Percentiles rank a stretch among this genome's conserved stretches.
phyloP scores from a whole-genome alignment of 2,329 filamentous ascomycete genomes.

The Chrysoporthe deuterocubensis region DNA sequence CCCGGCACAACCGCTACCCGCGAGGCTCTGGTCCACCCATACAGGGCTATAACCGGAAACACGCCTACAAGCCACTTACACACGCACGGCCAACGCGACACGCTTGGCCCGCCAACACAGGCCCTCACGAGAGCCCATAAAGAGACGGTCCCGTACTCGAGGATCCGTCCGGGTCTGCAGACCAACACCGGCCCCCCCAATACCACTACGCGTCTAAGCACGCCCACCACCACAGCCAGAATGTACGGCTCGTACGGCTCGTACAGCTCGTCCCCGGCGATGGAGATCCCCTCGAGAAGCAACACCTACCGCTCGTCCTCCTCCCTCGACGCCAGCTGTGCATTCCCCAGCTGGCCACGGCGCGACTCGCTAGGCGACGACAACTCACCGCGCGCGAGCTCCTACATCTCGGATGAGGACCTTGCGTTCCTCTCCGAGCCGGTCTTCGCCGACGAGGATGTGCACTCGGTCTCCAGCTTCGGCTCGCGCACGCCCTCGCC shows the following conservation, averaged over 20 bases:
- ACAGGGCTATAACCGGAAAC: constrained; percentile 9
- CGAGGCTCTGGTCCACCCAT: constrained; percentile 6
- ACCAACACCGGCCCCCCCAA: background rate
- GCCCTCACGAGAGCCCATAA: background rate
- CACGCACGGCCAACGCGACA: constrained; percentile 18
- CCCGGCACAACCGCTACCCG: constrained; percentile 9
- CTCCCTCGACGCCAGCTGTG: constrained; percentile 52
- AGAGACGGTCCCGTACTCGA: constrained; percentile 9
- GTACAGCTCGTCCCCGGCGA: constrained; percentile 53
- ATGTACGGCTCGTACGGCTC: constrained; percentile 50
- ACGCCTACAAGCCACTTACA: constrained; percentile 21
- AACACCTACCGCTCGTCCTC: constrained; percentile 23
- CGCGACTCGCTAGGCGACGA: constrained; percentile 52
- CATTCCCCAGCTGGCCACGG: constrained; percentile 63
- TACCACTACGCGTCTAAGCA: constrained; percentile 24
- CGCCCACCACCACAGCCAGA: constrained; percentile 34
- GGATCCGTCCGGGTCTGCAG: constrained; percentile 11
- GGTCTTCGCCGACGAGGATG: constrained; percentile 56
- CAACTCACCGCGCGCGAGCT: constrained; percentile 49
- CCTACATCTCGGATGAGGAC: constrained; percentile 67
- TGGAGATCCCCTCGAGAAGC: constrained; percentile 49
- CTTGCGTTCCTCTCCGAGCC: constrained; percentile 54
- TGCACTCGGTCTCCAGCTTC: constrained; percentile 49
- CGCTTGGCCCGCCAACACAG: constrained; percentile 5
- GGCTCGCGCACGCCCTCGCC: constrained; percentile 51